These are phyloP conservation scores for Aspergillus sp. DNA, from an alignment of 2,329 filamentous ascomycete genomes.

Conservation along the genomic window DNA sequence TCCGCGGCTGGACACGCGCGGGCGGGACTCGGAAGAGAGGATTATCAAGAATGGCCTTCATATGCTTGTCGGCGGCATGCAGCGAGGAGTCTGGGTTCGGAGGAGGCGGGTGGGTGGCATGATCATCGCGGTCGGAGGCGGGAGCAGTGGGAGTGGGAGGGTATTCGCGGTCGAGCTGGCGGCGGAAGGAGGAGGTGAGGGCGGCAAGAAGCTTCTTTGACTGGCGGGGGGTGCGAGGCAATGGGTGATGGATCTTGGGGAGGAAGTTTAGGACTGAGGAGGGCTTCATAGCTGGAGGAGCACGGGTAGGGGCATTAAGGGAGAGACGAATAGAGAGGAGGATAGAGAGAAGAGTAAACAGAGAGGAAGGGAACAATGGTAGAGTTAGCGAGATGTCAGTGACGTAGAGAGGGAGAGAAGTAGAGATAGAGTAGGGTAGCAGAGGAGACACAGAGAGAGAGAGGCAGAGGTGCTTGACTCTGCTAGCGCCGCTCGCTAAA, in stretches of 20 bases:
- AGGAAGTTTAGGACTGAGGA: slow-evolving; percentile 40
- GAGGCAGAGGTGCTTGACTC: too few relatives aligned
- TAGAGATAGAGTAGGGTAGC: neutral
- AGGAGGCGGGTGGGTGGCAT: slow-evolving; percentile 6
- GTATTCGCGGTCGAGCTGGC: slow-evolving; percentile 53
- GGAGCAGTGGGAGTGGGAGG: slow-evolving; percentile 27
- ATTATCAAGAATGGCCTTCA: slow-evolving; percentile 31
- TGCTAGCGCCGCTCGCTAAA: slow-evolving; percentile 29
- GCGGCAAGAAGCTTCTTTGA: slow-evolving; percentile 51
- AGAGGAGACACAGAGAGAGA: neutral
- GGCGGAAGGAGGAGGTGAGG: slow-evolving; percentile 54
- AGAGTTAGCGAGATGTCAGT: too few relatives aligned
- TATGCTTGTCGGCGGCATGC: slow-evolving; percentile 29
- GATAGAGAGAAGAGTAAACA: slow-evolving; percentile 4
- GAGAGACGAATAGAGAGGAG: neutral
- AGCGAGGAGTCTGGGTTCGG: slow-evolving; percentile 19
- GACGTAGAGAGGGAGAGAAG: neutral
- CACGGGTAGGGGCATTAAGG: slow-evolving; percentile 4
- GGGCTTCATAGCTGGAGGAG: slow-evolving; percentile 40
- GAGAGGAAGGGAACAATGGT: too few relatives aligned
- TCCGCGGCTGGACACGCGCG: slow-evolving; percentile 8
- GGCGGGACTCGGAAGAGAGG: slow-evolving; percentile 34
- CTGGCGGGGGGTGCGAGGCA: slow-evolving; percentile 47
- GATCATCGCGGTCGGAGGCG: slow-evolving; percentile 10
- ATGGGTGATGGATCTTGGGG: slow-evolving; percentile 44